Conservation (phyloP, 805 yeast genomes). For the Ogataea kodamae region DNA sequence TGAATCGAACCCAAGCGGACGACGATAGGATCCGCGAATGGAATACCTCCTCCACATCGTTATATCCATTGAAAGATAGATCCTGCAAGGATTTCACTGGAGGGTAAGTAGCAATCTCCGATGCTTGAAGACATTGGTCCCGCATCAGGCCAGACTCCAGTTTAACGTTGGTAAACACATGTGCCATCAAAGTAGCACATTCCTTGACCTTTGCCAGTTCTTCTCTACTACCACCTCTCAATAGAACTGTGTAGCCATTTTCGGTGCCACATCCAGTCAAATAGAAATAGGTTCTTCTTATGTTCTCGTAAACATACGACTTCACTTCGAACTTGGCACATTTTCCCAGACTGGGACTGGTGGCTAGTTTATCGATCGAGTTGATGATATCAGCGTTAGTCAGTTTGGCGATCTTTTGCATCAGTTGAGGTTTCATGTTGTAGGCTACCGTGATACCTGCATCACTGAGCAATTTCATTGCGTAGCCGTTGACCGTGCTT, state of each 20-base stretch:
- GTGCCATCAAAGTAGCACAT: constrained; percentile 75
- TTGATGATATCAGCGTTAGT: constrained; percentile 83
- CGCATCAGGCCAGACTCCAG: constrained; percentile 74
- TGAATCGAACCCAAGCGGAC: constrained; percentile 80
- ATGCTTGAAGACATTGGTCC: constrained; percentile 59
- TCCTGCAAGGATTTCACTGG: constrained; percentile 19
- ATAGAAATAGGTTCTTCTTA: constrained; percentile 69
- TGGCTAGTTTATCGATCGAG: constrained; percentile 80
- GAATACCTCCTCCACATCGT: constrained; percentile 32
- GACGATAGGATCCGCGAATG: constrained; percentile 62
- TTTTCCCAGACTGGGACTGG: constrained; percentile 66
- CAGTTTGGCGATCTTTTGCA: constrained; percentile 71
- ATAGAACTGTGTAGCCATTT: constrained; percentile 77
- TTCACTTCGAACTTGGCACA: constrained; percentile 72
- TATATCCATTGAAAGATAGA: constrained; percentile 25
- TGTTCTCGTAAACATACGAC: constrained; percentile 53
- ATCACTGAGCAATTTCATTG: constrained; percentile 64
- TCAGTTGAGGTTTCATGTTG: constrained; percentile 75
- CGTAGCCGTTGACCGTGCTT: constrained; percentile 78
- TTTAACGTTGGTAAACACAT: constrained; percentile 71
- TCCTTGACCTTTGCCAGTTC: constrained; percentile 65
- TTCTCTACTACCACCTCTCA: constrained; percentile 75
- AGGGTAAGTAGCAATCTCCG: constrained; percentile 29
- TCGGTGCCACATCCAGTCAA: constrained; percentile 72
- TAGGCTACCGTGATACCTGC: constrained; percentile 80